Evolutionary conservation across 495 filamentous ascomycete species (phyloP).

Genomic region (Podospora australis): DNA sequence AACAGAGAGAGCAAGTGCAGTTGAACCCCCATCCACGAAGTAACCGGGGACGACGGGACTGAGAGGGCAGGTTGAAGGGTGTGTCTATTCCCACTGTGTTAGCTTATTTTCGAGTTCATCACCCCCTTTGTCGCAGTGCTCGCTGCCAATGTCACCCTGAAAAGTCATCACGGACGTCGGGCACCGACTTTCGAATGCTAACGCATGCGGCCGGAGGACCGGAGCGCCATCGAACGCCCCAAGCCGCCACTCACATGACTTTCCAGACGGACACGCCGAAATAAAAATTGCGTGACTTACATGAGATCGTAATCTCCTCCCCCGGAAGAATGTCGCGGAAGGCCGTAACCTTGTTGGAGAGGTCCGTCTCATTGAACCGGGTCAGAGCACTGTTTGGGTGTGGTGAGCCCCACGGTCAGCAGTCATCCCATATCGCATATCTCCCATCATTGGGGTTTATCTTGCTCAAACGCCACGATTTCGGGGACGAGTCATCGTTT

Average conservation of each 20-base stretch:
- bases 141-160: not conserved
- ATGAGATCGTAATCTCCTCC: constrained; percentile 35
- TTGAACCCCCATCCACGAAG: constrained; percentile 31
- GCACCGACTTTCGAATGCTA: no score
- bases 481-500: not conserved
- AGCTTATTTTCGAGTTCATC: no score
- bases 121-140: not conserved
- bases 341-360: constrained; percentile 25
- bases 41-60: constrained; percentile 21
- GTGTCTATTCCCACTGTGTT: constrained; percentile 15
- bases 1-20: constrained; percentile 31
- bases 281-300: constrained; percentile 10
- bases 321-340: constrained; percentile 27
- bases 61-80: constrained; percentile 21
- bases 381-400: constrained; percentile 21
- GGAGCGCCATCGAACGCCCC: no score
- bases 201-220: no score
- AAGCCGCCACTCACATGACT: no score
- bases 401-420: not conserved
- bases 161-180: no score
- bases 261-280: not conserved
- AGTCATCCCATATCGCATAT: not conserved
- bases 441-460: no score
- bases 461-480: no score
- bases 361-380: constrained; percentile 21